A percentile compares a stretch with the other conserved stretches of the same genome.
These are phyloP conservation scores for Tuber calosporum DNA, from an alignment of 495 filamentous ascomycete genomes.

Conservation along the genomic window DNA sequence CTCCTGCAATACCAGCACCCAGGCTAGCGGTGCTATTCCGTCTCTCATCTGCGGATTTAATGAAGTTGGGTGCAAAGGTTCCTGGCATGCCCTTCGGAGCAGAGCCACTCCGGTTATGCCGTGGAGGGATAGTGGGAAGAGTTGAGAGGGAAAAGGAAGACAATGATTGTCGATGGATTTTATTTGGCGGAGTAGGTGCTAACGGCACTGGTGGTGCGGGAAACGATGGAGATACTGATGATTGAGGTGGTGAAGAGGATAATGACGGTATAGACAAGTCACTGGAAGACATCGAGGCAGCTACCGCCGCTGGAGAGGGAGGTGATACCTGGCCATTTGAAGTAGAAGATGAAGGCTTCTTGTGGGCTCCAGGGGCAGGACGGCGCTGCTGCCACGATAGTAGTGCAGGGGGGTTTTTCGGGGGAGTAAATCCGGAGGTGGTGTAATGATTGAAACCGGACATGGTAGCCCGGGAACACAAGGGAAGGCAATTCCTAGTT, in stretches of 20 bases:
- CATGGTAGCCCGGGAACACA: slow-evolving; percentile 29
- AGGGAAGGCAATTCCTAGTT: slow-evolving; percentile 18
- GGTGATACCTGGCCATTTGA: slow-evolving; percentile 22
- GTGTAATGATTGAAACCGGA: slow-evolving; percentile 32
- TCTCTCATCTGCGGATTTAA: slow-evolving; percentile 70
- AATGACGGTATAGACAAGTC: neutral
- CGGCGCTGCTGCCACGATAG: slow-evolving; percentile 41
- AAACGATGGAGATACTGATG: neutral
- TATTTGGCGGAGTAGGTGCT: slow-evolving; percentile 29
- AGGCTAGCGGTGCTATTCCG: slow-evolving; percentile 40
- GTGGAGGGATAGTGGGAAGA: slow-evolving; percentile 15
- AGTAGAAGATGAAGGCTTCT: slow-evolving; percentile 27
- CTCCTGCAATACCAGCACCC: slow-evolving; percentile 36
- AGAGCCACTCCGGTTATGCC: slow-evolving; percentile 30
- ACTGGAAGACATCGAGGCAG: slow-evolving; percentile 9
- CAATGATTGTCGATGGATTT: slow-evolving; percentile 34
- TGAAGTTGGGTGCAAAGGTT: slow-evolving; percentile 94
- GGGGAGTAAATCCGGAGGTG: slow-evolving; percentile 25
- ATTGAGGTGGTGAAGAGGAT: neutral
- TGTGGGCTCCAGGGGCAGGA: slow-evolving; percentile 32
- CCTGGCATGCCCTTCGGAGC: slow-evolving; percentile 38
- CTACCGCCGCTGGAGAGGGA: slow-evolving; percentile 27
- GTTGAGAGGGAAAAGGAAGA: slow-evolving; percentile 28
- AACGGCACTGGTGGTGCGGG: neutral
- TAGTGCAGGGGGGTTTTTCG: slow-evolving; percentile 23